Evolutionary conservation across 345 rosid genomes (phyloP).

Genomic region (Citrus glauca): DNA sequence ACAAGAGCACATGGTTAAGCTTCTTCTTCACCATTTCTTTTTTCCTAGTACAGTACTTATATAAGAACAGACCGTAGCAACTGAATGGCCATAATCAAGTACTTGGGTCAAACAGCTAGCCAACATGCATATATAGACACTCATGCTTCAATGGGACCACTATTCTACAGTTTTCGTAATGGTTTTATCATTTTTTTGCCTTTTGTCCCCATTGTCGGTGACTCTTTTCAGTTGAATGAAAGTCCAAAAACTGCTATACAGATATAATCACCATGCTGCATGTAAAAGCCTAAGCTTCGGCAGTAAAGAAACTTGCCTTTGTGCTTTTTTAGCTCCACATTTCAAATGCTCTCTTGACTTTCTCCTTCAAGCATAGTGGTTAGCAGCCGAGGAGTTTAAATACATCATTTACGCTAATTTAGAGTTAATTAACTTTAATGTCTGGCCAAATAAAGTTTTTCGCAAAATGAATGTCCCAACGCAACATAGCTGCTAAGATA

Average conservation of each 20-base stretch:
- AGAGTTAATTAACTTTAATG: too few relatives aligned
- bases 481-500: too few relatives aligned
- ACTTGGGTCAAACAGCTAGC: constrained; percentile 25
- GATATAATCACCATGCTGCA: constrained; percentile 24
- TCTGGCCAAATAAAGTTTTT: not conserved
- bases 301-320: constrained; percentile 14
- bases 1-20: not conserved
- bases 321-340: constrained; percentile 19
- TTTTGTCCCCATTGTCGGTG: constrained; percentile 33
- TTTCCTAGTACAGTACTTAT: not conserved
- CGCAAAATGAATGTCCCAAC: not conserved
- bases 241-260: constrained; percentile 2
- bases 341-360: constrained; percentile 15
- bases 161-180: constrained; percentile 14
- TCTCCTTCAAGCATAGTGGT: constrained; percentile 8
- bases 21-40: not conserved
- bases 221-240: not conserved
- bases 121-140: constrained; percentile 15
- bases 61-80: constrained; percentile 5
- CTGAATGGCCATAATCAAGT: constrained; percentile 10
- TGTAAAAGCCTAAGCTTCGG: constrained; percentile 1
- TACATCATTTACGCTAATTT: not conserved
- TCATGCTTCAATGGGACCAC: constrained; percentile 33
- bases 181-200: constrained; percentile 27
- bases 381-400: not conserved